Conservation (phyloP, 371 early-diverging fungal genomes). For the Basidiobolus meristosporus region DNA sequence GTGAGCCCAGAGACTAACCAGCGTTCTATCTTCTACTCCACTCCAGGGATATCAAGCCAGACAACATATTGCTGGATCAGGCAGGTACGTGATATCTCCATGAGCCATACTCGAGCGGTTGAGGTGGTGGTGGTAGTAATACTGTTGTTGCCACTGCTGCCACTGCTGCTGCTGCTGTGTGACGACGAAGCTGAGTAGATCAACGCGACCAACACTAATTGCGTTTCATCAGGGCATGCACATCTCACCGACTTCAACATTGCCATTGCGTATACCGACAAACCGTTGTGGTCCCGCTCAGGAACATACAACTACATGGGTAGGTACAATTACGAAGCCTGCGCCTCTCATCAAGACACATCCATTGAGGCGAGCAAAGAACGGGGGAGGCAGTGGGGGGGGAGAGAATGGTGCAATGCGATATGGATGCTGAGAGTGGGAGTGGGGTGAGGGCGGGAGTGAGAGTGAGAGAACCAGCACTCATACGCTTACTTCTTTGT, state of each 20-base stretch:
- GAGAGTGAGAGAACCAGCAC: too few relatives aligned
- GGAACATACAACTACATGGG: constrained; percentile 67
- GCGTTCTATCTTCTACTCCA: not conserved
- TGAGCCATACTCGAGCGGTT: not conserved
- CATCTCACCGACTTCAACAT: constrained; percentile 73
- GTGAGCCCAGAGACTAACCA: too few relatives aligned
- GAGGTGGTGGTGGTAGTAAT: not conserved
- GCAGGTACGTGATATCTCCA: constrained; percentile 11
- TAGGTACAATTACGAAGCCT: constrained; percentile 10
- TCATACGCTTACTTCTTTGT: constrained; percentile 2
- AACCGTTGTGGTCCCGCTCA: too few relatives aligned
- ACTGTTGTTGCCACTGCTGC: too few relatives aligned
- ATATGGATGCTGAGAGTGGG: too few relatives aligned
- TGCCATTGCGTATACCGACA: constrained; percentile 51
- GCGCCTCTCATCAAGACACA: not conserved
- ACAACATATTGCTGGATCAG: constrained; percentile 65
- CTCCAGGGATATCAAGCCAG: constrained; percentile 57
- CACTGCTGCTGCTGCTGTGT: too few relatives aligned
- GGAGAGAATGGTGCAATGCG: too few relatives aligned
- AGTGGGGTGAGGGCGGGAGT: too few relatives aligned
- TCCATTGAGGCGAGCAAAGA: not conserved
- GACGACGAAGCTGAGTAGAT: too few relatives aligned
- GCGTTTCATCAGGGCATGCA: constrained; percentile 27
- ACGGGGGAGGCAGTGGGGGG: too few relatives aligned
- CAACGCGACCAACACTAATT: too few relatives aligned